Evolutionary conservation across 176 grass and related monocot species (phyloP), one percentile per base, ranked within the genome.

Genomic region (Saccharum officinarum): DNA sequence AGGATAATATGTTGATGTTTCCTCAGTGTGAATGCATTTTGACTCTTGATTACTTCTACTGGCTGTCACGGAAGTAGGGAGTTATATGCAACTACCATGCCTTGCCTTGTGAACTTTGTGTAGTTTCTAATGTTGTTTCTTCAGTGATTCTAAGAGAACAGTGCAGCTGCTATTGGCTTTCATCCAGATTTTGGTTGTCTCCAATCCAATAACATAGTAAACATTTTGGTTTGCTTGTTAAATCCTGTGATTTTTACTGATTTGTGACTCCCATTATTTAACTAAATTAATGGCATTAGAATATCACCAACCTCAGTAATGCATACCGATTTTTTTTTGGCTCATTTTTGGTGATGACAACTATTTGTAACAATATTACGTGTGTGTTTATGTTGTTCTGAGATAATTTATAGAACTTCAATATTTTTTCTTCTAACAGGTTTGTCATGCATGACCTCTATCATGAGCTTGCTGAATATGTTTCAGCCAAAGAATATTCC

Each of bases 381-480:
- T 87, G 69, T 20, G 17, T 25, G 37, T 69, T 80, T 82, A 57
- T 82, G 66, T 49, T 82, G 80, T 42, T 69, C 6, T 61, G 30
- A 59, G 68, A 61, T 60, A 42, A 3, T 45, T 83, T 40, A 62
- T 20, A 83, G 0, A 63, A 31, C 37, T 73, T 3, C 8, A 5
- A 36, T 33, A 61, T 73, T 69, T 42, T 18, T 46, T 83, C 37
- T 72, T 30, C 38, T 10, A 61, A 30, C 38, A 89, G 66, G 87
- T 89, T 75, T 80, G 69, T 38, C 40, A 75, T 89, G 82, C 82
- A 85, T 80, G 76, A 86, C 45, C 31, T 83, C 14, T 78, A 80
- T 71, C 86, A 83, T 57, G 72, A 82, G 31, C 78, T 86, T 65
- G 67, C 83, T 39, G 46, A 83, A 12, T 70, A 63, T 71, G 64